A percentile compares a stretch with the other conserved stretches of the same genome.
These are phyloP conservation scores for Salvia splendens DNA, from an alignment of 257 asterid species.

Conservation along the genomic window DNA sequence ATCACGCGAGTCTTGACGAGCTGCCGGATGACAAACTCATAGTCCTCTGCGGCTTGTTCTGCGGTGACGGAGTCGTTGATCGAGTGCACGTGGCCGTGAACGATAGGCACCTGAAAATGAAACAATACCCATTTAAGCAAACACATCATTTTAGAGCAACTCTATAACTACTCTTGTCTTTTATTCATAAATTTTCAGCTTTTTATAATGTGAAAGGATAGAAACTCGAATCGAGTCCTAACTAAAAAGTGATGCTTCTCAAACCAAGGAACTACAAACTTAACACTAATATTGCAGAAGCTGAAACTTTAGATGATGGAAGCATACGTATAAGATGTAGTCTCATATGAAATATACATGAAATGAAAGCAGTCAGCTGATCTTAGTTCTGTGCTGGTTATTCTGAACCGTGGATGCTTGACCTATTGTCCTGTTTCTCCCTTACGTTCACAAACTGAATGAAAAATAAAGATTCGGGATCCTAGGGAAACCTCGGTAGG, in stretches of 20 bases:
- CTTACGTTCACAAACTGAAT: background rate
- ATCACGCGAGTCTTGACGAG: conserved; percentile 77
- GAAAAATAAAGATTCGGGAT: background rate
- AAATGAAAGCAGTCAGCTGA: background rate
- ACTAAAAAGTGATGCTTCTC: background rate
- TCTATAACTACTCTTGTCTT: background rate
- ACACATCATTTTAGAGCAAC: background rate
- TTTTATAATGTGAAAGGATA: background rate
- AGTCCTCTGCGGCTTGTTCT: conserved; percentile 84
- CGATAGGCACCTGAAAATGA: conserved; percentile 69
- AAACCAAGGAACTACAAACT: background rate
- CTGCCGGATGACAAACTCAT: conserved; percentile 79
- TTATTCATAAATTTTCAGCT: background rate
- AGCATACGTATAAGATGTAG: background rate
- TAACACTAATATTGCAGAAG: background rate
- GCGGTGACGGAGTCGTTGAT: conserved; percentile 80
- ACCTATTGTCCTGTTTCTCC: background rate
- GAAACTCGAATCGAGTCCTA: background rate
- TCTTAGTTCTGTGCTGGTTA: background rate
- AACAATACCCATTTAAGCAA: background rate
- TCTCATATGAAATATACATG: background rate
- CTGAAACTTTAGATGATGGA: background rate
- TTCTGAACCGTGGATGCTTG: background rate
- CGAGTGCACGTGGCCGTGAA: conserved; percentile 78
- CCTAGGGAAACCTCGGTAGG: background rate